Conservation (phyloP, 345 rosid genomes). For the Eucalyptus cloeziana region DNA sequence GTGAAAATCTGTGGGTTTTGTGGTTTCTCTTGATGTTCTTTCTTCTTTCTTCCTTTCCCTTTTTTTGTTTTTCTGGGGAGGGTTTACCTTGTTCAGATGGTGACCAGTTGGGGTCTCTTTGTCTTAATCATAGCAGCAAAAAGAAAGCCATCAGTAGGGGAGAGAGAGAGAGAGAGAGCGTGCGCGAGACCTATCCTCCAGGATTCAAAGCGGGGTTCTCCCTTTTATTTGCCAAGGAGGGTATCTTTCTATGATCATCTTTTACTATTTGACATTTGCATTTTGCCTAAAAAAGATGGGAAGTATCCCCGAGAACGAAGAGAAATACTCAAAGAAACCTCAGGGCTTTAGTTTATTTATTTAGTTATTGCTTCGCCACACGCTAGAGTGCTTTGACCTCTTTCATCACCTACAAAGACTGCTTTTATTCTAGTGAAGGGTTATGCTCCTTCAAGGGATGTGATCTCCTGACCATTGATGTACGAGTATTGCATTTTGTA, state of each 20-base stretch:
- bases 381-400: neutral
- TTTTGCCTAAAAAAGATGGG: neutral
- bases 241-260: neutral
- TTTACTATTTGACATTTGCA: neutral
- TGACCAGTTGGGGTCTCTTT: neutral
- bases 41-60: accelerated
- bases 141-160: neutral
- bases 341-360: neutral
- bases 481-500: neutral
- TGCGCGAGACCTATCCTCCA: neutral
- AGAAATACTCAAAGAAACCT: neutral
- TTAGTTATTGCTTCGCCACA: neutral
- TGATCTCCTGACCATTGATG: neutral
- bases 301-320: neutral
- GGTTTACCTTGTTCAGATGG: neutral
- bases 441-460: neutral
- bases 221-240: neutral
- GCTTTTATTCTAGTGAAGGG: neutral
- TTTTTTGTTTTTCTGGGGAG: neutral
- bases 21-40: neutral
- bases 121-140: neutral
- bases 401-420: neutral
- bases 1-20: neutral
- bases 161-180: neutral
- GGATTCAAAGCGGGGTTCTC: neutral